Conservation (phyloP, 768 basidiomycete species). For the Cystobasidium tubakii region DNA sequence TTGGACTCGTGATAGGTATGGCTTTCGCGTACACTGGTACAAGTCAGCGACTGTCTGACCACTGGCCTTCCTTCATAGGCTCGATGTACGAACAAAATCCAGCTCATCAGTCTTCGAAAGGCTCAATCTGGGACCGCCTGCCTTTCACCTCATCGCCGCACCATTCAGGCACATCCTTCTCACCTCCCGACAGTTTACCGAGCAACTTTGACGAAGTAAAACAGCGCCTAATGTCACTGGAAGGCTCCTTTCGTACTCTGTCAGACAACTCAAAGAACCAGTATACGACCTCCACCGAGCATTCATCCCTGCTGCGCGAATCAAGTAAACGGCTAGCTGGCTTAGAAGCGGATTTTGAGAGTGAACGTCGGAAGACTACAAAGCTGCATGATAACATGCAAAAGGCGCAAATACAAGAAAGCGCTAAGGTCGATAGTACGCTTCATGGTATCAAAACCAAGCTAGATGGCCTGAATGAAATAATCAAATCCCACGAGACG, state of each 20-base stretch:
- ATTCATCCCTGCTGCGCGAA: conserved; percentile 33
- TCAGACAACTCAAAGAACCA: conserved; percentile 28
- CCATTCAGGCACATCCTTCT: background rate
- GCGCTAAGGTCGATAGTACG: background rate
- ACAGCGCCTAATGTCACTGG: conserved; percentile 46
- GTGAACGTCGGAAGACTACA: conserved; percentile 33
- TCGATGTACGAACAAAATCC: conserved; percentile 4
- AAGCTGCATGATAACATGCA: background rate
- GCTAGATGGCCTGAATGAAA: conserved; percentile 17
- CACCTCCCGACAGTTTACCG: conserved; percentile 39
- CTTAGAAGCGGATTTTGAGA: conserved; percentile 38
- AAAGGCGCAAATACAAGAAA: background rate
- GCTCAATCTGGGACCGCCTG: background rate
- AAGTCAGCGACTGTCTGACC: background rate
- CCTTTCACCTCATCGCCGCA: background rate
- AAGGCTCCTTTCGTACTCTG: conserved; percentile 36
- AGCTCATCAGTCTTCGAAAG: background rate
- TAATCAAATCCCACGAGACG: conserved; percentile 13
- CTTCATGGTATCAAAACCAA: conserved; percentile 18
- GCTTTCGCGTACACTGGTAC: background rate
- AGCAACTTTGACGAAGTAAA: conserved; percentile 48
- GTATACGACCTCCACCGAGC: conserved; percentile 29
- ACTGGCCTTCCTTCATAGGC: background rate
- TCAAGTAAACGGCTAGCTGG: conserved; percentile 29
- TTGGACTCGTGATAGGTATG: conserved; percentile 18